These are phyloP conservation scores for Debaryomycetaceae sp. DNA, from an alignment of 1,139 yeast species.

Conservation along the genomic window DNA sequence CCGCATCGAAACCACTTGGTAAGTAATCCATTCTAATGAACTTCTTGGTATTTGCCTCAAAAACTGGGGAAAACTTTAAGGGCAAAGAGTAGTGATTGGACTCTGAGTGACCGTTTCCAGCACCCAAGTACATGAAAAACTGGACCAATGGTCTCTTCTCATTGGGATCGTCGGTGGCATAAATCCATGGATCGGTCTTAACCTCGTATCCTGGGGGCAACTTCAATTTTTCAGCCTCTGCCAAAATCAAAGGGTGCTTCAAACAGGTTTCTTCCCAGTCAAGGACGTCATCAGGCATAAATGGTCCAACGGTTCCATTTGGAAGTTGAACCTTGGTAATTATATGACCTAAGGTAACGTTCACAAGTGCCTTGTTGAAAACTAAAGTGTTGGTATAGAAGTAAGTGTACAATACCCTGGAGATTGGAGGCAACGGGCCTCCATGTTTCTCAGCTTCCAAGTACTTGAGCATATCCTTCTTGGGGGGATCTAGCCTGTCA, in stretches of 20 bases:
- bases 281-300: slow-evolving; percentile 65
- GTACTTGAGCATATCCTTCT: slow-evolving; percentile 65
- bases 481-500: slow-evolving; percentile 80
- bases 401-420: slow-evolving; percentile 66
- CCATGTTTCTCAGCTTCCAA: slow-evolving; percentile 70
- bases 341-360: slow-evolving; percentile 61
- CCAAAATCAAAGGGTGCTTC: slow-evolving; percentile 56
- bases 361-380: slow-evolving; percentile 72
- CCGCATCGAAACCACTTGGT: slow-evolving; percentile 70
- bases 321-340: slow-evolving; percentile 57
- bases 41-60: slow-evolving; percentile 62
- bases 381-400: slow-evolving; percentile 57
- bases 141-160: slow-evolving; percentile 65
- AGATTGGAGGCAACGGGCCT: slow-evolving; percentile 49
- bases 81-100: slow-evolving; percentile 86
- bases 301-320: slow-evolving; percentile 68
- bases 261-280: slow-evolving; percentile 51
- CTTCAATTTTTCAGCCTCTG: slow-evolving; percentile 62
- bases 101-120: slow-evolving; percentile 66
- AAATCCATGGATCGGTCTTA: slow-evolving; percentile 84
- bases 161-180: slow-evolving; percentile 69
- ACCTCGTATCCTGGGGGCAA: slow-evolving; percentile 56
- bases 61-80: slow-evolving; percentile 77
- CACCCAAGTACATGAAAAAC: slow-evolving; percentile 75
- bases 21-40: slow-evolving; percentile 76